Base-by-base conservation (phyloP, 1,284 basidiomycete genomes). In the Cutaneotrichosporon cavernicola region DNA sequence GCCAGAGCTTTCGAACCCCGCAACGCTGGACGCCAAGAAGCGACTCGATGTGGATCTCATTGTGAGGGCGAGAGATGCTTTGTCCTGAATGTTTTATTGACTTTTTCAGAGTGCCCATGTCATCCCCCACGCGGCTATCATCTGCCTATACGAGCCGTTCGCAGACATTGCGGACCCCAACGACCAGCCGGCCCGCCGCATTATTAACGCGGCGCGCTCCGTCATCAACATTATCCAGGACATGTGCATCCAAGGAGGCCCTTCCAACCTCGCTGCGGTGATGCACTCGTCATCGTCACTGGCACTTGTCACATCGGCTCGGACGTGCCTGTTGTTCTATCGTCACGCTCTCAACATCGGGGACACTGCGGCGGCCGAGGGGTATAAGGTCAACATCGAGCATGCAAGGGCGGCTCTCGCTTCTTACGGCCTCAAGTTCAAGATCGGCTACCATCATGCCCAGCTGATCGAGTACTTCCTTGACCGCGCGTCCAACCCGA, bases 391-490 rank as follows among this genome's bases (percentile, higher is more conserved):
- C 51, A 75, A 79, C 55, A 73, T 76, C 38, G 77, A 79, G 58
- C 68, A 73, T 9, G 64, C 64, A 30, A 71, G 75, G 36, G 67
- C 74, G 64, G 74, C 74, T 11, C 58, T 76, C 9, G 65, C 63
- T 13, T 72, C 73, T 55, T 76, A 72, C 63, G 74, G 76, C 56
- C 49, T 60, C n/a, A 62, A 68, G 11, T 76, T 76, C 66, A 77
- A 77, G 70, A 75, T 79, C 43, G 77, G 77, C 6, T 71, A 76
- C 63, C 77, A 79, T 58, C 77, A 79, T 55, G 69, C 77, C 10
- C 77, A 79, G 64, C 69, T 79, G 10, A 72, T 79, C 60, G 76
- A 78, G 56, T 79, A 79, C 65, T 79, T 79, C 64, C 62, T 79
- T 52, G 77, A 79, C 62, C 70, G 77, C 21, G 71, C 74, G 8